Evolutionary conservation across 176 grass and related monocot species (phyloP).

Genomic region (Carex parvula): DNA sequence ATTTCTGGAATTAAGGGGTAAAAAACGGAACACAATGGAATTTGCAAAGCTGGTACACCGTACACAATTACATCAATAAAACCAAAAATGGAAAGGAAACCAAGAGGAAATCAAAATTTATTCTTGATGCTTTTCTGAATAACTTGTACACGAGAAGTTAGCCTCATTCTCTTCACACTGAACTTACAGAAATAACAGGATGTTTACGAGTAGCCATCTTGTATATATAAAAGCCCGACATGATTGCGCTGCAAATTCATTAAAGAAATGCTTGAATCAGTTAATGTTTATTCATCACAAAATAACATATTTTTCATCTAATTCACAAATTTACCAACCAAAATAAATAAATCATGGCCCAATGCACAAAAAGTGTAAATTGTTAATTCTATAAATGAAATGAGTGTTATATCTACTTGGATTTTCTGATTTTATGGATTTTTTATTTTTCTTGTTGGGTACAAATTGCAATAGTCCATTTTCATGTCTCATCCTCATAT

Average conservation of each 20-base stretch:
- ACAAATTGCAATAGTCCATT: not conserved
- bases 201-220: constrained; percentile 60
- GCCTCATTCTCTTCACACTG: constrained; percentile 26
- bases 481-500: not conserved
- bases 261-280: not conserved
- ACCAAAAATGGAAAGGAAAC: not conserved
- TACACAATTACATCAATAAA: not conserved
- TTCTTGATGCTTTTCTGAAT: not conserved
- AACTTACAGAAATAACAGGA: constrained; percentile 33
- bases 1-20: not conserved
- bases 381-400: not conserved
- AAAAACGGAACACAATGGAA: not conserved
- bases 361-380: not conserved
- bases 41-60: not conserved
- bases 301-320: not conserved
- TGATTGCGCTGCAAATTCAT: constrained; percentile 51
- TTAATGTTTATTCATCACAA: not conserved
- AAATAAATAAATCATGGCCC: not conserved
- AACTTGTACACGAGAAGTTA: not conserved
- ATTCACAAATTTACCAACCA: not conserved
- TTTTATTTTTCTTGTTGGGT: not conserved
- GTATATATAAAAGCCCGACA: constrained; percentile 75
- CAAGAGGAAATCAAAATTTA: not conserved
- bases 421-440: not conserved
- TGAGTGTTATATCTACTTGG: not conserved